A percentile compares a stretch with the other conserved stretches of the same genome.
phyloP scores from a whole-genome alignment of 2,329 filamentous ascomycete species.

The Trichoderma sp. region DNA sequence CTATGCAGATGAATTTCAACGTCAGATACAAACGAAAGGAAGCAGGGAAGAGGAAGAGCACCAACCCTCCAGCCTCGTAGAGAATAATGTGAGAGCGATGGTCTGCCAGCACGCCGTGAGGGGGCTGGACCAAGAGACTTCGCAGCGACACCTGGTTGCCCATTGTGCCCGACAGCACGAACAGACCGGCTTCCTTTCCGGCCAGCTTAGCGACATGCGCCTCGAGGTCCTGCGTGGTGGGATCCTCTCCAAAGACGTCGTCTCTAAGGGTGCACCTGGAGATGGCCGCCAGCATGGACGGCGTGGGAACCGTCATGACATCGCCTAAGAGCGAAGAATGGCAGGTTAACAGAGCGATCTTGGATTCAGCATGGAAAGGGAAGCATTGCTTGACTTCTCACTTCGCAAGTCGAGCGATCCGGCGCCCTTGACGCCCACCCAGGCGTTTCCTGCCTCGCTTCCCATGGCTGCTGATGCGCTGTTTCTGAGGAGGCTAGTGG shows the following conservation, averaged over 20 bases:
- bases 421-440: constrained; percentile 38
- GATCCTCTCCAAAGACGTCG: constrained; percentile 79
- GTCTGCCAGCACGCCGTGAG: constrained; percentile 77
- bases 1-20: constrained; percentile 38
- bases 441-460: constrained; percentile 27
- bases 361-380: neutral
- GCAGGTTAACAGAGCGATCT: neutral
- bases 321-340: constrained; percentile 39
- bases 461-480: constrained; percentile 1
- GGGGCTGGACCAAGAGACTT: constrained; percentile 73
- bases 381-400: constrained; percentile 24
- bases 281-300: constrained; percentile 79
- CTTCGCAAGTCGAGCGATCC: constrained; percentile 41
- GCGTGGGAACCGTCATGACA: constrained; percentile 67
- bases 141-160: constrained; percentile 85
- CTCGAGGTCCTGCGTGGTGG: constrained; percentile 74
- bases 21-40: neutral
- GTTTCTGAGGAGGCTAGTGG: neutral
- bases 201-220: constrained; percentile 68
- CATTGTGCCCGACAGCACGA: constrained; percentile 90
- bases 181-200: constrained; percentile 71
- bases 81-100: constrained; percentile 72
- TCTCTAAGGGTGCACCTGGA: constrained; percentile 71
- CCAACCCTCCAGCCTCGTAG: constrained; percentile 60
- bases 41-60: neutral